A percentile compares a stretch with the other conserved stretches of the same genome.
These are phyloP conservation scores for Phenoliferia sp. DNA, from an alignment of 1,284 basidiomycete species.

Conservation along the genomic window DNA sequence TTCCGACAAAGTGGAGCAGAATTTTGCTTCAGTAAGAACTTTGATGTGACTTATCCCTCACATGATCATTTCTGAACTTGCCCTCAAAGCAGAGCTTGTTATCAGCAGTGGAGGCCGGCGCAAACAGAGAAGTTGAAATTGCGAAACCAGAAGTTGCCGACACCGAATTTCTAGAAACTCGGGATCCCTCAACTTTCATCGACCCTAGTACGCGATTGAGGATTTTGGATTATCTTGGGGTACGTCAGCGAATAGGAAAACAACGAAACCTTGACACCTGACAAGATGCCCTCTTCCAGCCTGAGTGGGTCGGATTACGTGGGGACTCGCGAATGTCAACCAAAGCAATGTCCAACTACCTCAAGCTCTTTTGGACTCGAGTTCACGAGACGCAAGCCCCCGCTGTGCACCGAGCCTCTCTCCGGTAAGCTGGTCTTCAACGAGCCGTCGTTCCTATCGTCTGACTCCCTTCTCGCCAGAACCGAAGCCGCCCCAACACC, in stretches of 20 bases:
- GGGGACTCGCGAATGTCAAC: conserved; percentile 22
- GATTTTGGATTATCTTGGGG: conserved; percentile 29
- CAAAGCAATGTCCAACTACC: conserved; percentile 21
- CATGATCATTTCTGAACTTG: too few species aligned
- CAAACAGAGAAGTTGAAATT: too few species aligned
- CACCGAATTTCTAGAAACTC: neutral
- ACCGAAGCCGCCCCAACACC: conserved; percentile 18
- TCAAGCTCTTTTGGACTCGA: conserved; percentile 27
- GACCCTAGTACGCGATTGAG: conserved; percentile 18
- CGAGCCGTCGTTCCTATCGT: neutral
- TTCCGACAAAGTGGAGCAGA: too few species aligned
- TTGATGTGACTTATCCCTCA: too few species aligned
- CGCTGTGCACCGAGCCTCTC: conserved; percentile 28
- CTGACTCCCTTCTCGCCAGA: neutral
- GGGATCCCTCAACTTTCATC: conserved; percentile 24
- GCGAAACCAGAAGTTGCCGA: neutral
- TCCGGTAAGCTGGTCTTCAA: conserved; percentile 2
- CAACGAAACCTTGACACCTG: neutral
- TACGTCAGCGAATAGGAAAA: conserved; percentile 7
- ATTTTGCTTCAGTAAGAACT: too few species aligned
- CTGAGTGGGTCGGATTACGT: conserved; percentile 21
- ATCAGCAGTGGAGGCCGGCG: too few species aligned
- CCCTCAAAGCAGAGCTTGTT: too few species aligned
- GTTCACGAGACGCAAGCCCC: conserved; percentile 32
- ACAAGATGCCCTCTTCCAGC: conserved; percentile 4